Percentiles rank a stretch among this genome's conserved stretches.
Evolutionary conservation across 345 rosid genomes (phyloP).

Genomic region (Syzygium aromaticum): DNA sequence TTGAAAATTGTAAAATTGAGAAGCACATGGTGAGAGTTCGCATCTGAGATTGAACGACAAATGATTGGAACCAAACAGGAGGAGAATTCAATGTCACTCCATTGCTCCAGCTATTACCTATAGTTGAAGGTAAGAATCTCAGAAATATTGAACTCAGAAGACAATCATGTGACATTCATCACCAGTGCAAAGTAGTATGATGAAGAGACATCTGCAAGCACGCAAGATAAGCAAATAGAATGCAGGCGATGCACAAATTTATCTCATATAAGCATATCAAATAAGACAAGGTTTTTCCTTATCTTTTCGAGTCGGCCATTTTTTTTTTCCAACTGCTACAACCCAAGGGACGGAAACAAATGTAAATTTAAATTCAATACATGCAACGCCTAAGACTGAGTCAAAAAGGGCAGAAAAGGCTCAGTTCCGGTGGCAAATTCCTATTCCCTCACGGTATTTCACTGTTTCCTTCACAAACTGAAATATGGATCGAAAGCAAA

Average conservation of each 20-base stretch:
- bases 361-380: neutral
- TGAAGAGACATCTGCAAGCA: neutral
- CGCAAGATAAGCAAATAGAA: neutral
- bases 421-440: neutral
- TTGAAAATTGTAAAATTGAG: slow-evolving; percentile 59
- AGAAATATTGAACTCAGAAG: neutral
- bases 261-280: neutral
- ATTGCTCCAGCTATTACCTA: neutral
- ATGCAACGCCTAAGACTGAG: neutral
- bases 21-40: slow-evolving; percentile 42
- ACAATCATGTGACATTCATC: neutral
- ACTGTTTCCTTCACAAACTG: neutral
- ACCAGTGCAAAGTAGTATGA: neutral
- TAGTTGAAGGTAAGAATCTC: neutral
- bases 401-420: neutral
- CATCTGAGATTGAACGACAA: slow-evolving; percentile 14
- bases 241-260: neutral
- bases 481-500: neutral
- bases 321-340: neutral
- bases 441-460: neutral
- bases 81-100: neutral
- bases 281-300: neutral
- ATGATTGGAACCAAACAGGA: neutral
- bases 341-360: neutral
- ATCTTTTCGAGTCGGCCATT: neutral